Base-by-base conservation (phyloP, 2,329 filamentous ascomycete genomes). In the Aspergillus sp. region DNA sequence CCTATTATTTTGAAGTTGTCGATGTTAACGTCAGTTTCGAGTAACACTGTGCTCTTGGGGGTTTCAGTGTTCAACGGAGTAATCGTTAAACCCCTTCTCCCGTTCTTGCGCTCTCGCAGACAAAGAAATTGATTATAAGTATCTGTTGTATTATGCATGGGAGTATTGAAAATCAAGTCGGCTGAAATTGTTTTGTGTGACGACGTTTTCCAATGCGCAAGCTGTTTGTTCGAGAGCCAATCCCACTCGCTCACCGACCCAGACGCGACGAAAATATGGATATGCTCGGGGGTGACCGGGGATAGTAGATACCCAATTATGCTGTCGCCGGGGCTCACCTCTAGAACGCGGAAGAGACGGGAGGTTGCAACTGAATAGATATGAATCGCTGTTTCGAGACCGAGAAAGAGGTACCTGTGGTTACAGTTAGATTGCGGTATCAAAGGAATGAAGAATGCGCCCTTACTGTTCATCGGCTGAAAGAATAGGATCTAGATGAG, bases 321-420 rank as follows among this genome's bases (percentile, higher is more conserved):
- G 11, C 70, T 73, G 20, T 79, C 73, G 66, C 74, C 69, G 64
- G 79, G 63, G n/a, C 75, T 73, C 27, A 88, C 61, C 12, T 83
- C 77, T 49, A 97, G 87, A 56, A 86, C 85, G 64, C 91, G 87
- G 46, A 91, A 80, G 20, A 96, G 84, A 50, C 96, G 83, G 2
- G 95, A 98, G 54, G 91, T 92, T 62, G 85, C 80, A 30, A 90
- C 85, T 2, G 90, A 89, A 74, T 95, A 96, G 24, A 96, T 83
- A 71, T 92, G 89, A 54, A 97, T 80, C 9, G 88, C 88, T 27
- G 85, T 87, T 59, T 87, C 84, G 68, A 91, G 90, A 33, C 88
- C 85, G 56, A 96, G 73, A 57, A 97, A 86, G 40, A 97, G 72
- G 74, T 88, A 83, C 70, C 90, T 91, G 39, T 20, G 9, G 24